Evolutionary conservation across 257 asterid species (phyloP).

Genomic region (Datura wrightii): DNA sequence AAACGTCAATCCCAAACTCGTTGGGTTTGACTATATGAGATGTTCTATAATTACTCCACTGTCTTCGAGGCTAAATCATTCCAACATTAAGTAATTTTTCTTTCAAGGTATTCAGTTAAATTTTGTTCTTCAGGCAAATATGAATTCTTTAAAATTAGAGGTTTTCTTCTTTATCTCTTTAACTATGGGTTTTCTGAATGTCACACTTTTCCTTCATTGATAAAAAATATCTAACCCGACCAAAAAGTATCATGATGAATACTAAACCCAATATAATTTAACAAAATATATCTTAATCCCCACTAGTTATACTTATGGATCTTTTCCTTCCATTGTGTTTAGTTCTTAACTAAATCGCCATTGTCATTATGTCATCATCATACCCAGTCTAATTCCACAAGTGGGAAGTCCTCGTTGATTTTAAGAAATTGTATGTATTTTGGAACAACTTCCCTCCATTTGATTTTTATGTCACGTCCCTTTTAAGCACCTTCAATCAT

Average conservation of each 20-base stretch:
- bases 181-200: neutral
- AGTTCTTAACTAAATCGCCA: neutral
- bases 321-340: conserved; percentile 10
- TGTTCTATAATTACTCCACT: neutral
- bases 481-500: neutral
- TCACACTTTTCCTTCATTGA: neutral
- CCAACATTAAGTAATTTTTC: neutral
- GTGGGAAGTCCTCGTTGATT: neutral
- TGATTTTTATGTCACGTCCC: neutral
- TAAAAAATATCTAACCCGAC: neutral
- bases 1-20: neutral
- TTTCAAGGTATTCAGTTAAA: neutral
- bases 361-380: too few relatives aligned
- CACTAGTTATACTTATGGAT: neutral
- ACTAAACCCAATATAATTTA: neutral
- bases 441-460: conserved; percentile 2
- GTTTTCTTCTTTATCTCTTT: neutral
- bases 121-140: neutral
- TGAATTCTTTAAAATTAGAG: neutral
- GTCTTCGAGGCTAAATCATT: neutral
- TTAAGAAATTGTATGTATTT: neutral
- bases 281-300: neutral
- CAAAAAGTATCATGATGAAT: neutral
- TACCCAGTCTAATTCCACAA: too few relatives aligned
- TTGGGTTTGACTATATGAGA: neutral